Base-by-base conservation (phyloP, 2,329 filamentous ascomycete species). In the Dendryphion nanum region DNA sequence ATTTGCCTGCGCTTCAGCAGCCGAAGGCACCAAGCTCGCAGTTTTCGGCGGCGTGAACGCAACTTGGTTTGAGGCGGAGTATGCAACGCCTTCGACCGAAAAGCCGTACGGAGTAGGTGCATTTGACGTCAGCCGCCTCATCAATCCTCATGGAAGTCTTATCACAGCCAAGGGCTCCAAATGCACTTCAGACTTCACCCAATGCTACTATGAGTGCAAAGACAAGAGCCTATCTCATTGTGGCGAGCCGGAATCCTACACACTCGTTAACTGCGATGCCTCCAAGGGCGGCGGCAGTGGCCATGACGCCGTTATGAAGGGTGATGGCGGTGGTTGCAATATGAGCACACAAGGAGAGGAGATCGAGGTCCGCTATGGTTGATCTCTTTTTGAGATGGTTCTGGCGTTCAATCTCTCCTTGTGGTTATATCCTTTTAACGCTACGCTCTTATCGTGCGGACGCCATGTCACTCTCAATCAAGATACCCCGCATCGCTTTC, bases 21-120 rank as follows among this genome's bases (percentile, higher is more conserved):
- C 61, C 55, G 29, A 47, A 13, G 52, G 64, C 42, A 66, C 62
- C 24, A 40, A 42, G 38, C 61, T 63, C 20, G 55, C 55, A 39
- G 40, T 51, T 20, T 53, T 53, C 39, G 70, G 70, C 24, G 68
- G 69, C 51, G 49, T 71, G 33, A 48, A 53, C 46, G 64, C 73
- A 46, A 71, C 70, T 20, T 72, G 70, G 67, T 66, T 61, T 37
- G 71, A 74, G 59, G 67, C 63, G 38, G 71, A 61, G 39, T 68
- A 66, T 24, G 65, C 64, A 30, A 40, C 7, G 29, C 15, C 10
- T 10, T n/a, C 29, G 29, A 37, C 17, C 31, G n/a, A n/a, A n/a
- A n/a, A n/a, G n/a, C n/a, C n/a, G n/a, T n/a, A n/a, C n/a, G n/a
- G n/a, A n/a, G n/a, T n/a, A n/a, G 69, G 68, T 44, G 64, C 62